Conservation (phyloP, 2,329 filamentous ascomycete species). For the Calonectria montana region DNA sequence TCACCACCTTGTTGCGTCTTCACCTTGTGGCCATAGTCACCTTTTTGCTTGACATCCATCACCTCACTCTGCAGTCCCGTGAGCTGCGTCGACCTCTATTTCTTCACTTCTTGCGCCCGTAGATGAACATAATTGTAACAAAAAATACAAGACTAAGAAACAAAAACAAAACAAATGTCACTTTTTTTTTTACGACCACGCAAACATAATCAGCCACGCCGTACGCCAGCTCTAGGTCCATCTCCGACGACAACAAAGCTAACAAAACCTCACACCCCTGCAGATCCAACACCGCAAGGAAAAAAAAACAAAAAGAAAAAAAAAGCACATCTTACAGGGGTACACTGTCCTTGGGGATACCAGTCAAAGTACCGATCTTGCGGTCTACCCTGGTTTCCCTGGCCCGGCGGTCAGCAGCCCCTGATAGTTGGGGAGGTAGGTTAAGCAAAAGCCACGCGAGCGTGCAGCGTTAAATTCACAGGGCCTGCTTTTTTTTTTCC, state of each 20-base stretch:
- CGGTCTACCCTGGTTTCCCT: slow-evolving; percentile 11
- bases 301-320: slow-evolving; percentile 28
- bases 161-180: not conserved
- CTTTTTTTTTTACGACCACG: not conserved
- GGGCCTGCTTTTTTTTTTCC: slow-evolving; percentile 4
- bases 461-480: slow-evolving; percentile 17
- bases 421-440: slow-evolving; percentile 14
- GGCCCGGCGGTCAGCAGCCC: slow-evolving; percentile 11
- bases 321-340: slow-evolving; percentile 32
- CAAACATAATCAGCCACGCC: slow-evolving; percentile 24
- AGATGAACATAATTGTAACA: not conserved
- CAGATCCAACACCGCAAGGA: slow-evolving; percentile 38
- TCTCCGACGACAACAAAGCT: slow-evolving; percentile 19
- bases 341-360: slow-evolving; percentile 18
- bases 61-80: slow-evolving; percentile 8
- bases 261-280: slow-evolving; percentile 33
- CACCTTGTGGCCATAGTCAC: slow-evolving; percentile 14
- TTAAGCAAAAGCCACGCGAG: slow-evolving; percentile 21
- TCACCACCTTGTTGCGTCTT: slow-evolving; percentile 15
- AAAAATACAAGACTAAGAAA: not conserved
- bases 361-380: slow-evolving; percentile 17
- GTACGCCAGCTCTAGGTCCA: slow-evolving; percentile 13
- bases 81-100: not conserved
- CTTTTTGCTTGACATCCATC: not conserved
- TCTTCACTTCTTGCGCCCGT: not conserved